Base-by-base conservation (phyloP, 768 basidiomycete species). In the Sarcomyxa edulis region DNA sequence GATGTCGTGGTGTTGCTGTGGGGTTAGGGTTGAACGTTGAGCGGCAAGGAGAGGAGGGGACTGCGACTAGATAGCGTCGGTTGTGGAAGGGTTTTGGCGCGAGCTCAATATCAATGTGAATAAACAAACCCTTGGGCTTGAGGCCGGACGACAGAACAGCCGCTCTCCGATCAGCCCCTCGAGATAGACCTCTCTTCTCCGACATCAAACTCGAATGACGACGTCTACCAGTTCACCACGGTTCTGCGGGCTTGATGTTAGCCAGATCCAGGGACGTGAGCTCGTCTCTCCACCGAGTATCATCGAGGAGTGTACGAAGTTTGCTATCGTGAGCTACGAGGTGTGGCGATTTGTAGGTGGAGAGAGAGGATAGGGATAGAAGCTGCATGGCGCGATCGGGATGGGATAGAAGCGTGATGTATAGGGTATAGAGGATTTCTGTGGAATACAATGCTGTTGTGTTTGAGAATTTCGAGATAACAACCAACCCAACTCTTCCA, bases 261-360 rank as follows among this genome's bases (percentile, higher is more conserved):
- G 64, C 64, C 8, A 94, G 62, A 40, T 85, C 71, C 29, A 98
- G 71, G 10, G 76, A 69, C 2, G 80, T 72, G 4, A 98, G 72
- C 47, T 86, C 81, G 52, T 98, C 95, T n/a, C 93, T 68, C 79
- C 93, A 96, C 32, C 84, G 65, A 6, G 80, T 82, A 32, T 91
- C 85, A 44, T 97, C 92, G 22, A 99, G 67, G 8, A 98, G 65
- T 6, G 65, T 66, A 7, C 71, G 68, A 16, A 98, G 60, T 8
- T 72, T 70, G n/a, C 84, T 79, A 46, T 84, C 76, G 48, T 81
- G 72, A 0, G 70, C 58, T 0, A 58, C 39, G 6, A 82, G 68
- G 35, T 64, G 62, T 0, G 82, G 72, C 0, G 73, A 71, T 52
- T 90, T 93, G 68, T 90, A 96, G 0, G 89, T 82, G 20, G 88